Base-by-base conservation (phyloP, 305 asterid species). In the Fraxinus greggii region DNA sequence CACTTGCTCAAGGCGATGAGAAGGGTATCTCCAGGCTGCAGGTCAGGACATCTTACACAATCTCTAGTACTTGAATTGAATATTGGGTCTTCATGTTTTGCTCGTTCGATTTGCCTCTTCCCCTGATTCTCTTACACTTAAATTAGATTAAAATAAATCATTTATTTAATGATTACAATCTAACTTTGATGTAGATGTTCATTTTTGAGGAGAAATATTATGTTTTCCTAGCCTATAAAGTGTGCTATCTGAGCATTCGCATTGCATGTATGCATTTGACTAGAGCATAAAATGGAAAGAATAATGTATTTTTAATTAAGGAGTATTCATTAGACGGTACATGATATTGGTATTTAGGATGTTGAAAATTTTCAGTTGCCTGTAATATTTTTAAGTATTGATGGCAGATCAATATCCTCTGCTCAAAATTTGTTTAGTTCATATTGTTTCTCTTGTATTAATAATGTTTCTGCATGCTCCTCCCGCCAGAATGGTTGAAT, bases 1-100 rank as follows among this genome's bases (percentile, higher is more conserved):
- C 99, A 36, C 92, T 95, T 81, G 79, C 89, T 86, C 92, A 80
- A 80, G 97, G 99, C 84, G 92, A 93, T 63, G 88, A 87, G 86
- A 94, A 89, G 83, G 98, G 99, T 48, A 80, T 94, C 81, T 86
- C 93, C 17, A 85, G 98, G 82, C 88, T 96, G 82, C 99, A 95
- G 95, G 99, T 92, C 78, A 81, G 87, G 59, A 19, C 33, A 79
- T 77, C 76, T 84, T 40, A 78, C 63, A 24, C 38, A 9, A 17
- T 75, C 51, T 74, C 32, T 54, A n/a, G 77, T 63, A 33, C 12
- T 75, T 15, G 48, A 40, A 42, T 67, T 45, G 33, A 40, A 23
- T 77, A 51, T 29, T 36, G 9, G 45, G 19, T 77, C 36, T 54
- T 65, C 65, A 24, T 35, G 12, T 24, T 74, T 35, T 23, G 6